phyloP scores from a whole-genome alignment of 2,329 filamentous ascomycete species.

The Phaeophleospora eucalypticola region DNA sequence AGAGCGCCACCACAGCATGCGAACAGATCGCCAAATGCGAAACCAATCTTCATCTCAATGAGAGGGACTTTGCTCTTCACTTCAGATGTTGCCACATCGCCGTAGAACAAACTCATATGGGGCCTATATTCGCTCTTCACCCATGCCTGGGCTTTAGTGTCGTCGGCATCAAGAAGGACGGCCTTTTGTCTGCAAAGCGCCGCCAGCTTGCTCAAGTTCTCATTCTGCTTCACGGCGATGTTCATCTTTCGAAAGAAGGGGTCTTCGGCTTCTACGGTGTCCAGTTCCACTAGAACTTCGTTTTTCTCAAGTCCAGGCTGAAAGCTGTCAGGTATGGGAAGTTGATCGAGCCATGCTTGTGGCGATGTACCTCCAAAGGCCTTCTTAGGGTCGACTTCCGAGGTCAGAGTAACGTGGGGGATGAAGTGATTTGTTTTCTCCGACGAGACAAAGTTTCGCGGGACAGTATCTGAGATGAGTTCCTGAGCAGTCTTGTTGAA shows the following conservation, averaged over 20 bases:
- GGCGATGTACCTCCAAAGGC: conserved; percentile 9
- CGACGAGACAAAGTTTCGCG: conserved; percentile 16
- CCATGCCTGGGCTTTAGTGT: conserved; percentile 6
- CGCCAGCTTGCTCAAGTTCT: conserved; percentile 15
- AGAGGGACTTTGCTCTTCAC: conserved; percentile 19
- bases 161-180: conserved; percentile 7
- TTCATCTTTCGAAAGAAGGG: conserved; percentile 22
- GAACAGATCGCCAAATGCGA: conserved; percentile 24
- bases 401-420: conserved; percentile 23
- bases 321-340: conserved; percentile 10
- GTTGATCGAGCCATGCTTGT: conserved; percentile 21
- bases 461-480: conserved; percentile 24
- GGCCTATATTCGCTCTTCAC: conserved; percentile 20
- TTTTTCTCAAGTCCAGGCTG: conserved; percentile 15
- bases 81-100: conserved; percentile 19
- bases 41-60: conserved; percentile 26
- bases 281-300: conserved; percentile 24
- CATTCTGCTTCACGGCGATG: conserved; percentile 18
- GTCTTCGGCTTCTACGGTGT: conserved; percentile 21
- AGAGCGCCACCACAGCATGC: conserved; percentile 26
- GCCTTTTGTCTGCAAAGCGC: conserved; percentile 11
- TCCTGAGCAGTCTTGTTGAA: conserved; percentile 24
- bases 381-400: conserved; percentile 13
- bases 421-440: conserved; percentile 14
- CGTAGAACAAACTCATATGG: conserved; percentile 22